Conservation (phyloP, 164 flowering plant genomes). For the Nymphaea colorata region DNA sequence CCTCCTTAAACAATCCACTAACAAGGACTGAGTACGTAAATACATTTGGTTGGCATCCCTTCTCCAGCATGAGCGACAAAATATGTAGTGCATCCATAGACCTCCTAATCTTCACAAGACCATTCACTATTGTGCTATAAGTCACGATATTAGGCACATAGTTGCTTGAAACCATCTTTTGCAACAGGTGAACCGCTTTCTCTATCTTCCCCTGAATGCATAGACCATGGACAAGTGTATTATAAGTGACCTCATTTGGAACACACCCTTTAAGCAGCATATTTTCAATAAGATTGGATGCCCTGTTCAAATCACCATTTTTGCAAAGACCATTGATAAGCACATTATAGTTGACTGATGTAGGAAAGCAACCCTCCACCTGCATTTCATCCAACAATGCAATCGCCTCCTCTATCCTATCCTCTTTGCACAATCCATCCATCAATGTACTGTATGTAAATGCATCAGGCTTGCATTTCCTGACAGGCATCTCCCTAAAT, state of each 20-base stretch:
- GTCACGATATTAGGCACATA: slow-evolving; percentile 63
- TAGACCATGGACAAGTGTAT: slow-evolving; percentile 67
- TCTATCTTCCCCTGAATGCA: slow-evolving; percentile 72
- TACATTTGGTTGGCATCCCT: slow-evolving; percentile 43
- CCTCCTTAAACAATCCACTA: slow-evolving; percentile 75
- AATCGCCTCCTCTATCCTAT: slow-evolving; percentile 70
- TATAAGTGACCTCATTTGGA: slow-evolving; percentile 74
- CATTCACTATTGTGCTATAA: slow-evolving; percentile 69
- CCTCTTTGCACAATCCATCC: slow-evolving; percentile 81
- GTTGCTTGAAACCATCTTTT: slow-evolving; percentile 49
- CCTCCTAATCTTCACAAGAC: slow-evolving; percentile 66
- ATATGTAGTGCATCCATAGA: slow-evolving; percentile 36
- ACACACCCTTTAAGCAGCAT: slow-evolving; percentile 85
- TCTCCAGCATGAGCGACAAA: slow-evolving; percentile 48
- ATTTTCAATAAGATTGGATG: slow-evolving; percentile 64
- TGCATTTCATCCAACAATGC: slow-evolving; percentile 91
- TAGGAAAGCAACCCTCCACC: slow-evolving; percentile 68
- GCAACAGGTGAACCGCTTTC: slow-evolving; percentile 56
- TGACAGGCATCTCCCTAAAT: slow-evolving; percentile 58
- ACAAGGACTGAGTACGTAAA: slow-evolving; percentile 59
- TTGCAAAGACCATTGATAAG: slow-evolving; percentile 70
- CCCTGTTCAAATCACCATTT: slow-evolving; percentile 61
- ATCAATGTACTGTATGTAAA: slow-evolving; percentile 76
- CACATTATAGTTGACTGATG: slow-evolving; percentile 45
- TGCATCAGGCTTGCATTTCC: slow-evolving; percentile 48